Evolutionary conservation across 257 asterid genomes (phyloP).

Genomic region (Capsicum rhomboideum): DNA sequence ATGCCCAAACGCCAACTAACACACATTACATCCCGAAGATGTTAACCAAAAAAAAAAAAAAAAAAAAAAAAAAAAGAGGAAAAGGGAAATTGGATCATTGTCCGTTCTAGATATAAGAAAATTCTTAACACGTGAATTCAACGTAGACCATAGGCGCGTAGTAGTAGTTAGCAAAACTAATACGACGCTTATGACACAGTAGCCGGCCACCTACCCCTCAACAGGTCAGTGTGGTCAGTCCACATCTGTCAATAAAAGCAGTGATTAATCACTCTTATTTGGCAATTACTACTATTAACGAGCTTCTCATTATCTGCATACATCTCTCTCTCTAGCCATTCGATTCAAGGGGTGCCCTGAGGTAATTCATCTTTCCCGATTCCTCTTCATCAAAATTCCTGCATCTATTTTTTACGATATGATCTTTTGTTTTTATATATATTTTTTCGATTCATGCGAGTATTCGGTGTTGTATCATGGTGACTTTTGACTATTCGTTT

Average conservation of each 20-base stretch:
- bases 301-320: neutral
- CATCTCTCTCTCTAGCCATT: neutral
- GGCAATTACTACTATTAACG: neutral
- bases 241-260: neutral
- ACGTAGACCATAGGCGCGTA: neutral
- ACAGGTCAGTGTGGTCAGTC: no score
- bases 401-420: neutral
- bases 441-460: slow-evolving; percentile 8
- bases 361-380: neutral
- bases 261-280: neutral
- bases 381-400: neutral
- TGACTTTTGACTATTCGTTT: neutral
- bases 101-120: neutral
- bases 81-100: no score
- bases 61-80: no score
- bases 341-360: slow-evolving; percentile 4
- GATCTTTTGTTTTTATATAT: neutral
- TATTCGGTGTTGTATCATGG: neutral
- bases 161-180: neutral
- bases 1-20: no score
- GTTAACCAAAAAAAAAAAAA: no score
- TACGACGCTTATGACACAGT: neutral
- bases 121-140: neutral
- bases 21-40: no score
- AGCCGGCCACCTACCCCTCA: neutral